Conservation (phyloP, 2,329 filamentous ascomycete species). For the Lasiodiplodia theobromae region DNA sequence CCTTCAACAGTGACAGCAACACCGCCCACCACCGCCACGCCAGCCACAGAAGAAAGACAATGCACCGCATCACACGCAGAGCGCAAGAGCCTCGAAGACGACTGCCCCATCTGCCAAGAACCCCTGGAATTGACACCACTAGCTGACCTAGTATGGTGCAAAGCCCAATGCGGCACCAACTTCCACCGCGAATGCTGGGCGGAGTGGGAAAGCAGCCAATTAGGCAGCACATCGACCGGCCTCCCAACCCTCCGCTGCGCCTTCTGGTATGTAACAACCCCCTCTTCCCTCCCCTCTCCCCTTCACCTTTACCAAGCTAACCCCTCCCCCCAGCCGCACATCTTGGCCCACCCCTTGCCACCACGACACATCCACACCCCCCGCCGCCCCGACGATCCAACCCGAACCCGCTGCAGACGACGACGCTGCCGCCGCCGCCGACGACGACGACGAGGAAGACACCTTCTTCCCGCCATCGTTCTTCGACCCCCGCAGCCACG, state of each 20-base stretch:
- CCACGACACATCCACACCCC: neutral
- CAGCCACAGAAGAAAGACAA: neutral
- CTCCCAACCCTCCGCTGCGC: neutral
- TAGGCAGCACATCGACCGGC: neutral
- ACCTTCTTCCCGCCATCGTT: neutral
- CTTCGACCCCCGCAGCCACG: slow-evolving; percentile 12
- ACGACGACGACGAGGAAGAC: neutral
- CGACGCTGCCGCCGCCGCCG: no score
- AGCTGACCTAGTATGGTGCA: slow-evolving; percentile 57
- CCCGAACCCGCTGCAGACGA: neutral
- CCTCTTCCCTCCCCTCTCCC: no score
- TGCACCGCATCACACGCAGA: neutral
- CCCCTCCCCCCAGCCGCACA: neutral
- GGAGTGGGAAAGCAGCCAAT: slow-evolving; percentile 51
- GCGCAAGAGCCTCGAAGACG: slow-evolving; percentile 50
- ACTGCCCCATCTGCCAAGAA: slow-evolving; percentile 67
- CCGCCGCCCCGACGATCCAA: neutral
- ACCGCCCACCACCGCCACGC: neutral
- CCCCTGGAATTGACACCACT: slow-evolving; percentile 53
- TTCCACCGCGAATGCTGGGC: slow-evolving; percentile 65
- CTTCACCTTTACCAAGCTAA: no score
- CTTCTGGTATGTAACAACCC: neutral
- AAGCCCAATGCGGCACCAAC: slow-evolving; percentile 68
- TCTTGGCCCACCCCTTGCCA: neutral
- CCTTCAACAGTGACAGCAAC: neutral